These are phyloP conservation scores for Anethum foeniculum DNA, from an alignment of 140 eudicot species.

Conservation along the genomic window DNA sequence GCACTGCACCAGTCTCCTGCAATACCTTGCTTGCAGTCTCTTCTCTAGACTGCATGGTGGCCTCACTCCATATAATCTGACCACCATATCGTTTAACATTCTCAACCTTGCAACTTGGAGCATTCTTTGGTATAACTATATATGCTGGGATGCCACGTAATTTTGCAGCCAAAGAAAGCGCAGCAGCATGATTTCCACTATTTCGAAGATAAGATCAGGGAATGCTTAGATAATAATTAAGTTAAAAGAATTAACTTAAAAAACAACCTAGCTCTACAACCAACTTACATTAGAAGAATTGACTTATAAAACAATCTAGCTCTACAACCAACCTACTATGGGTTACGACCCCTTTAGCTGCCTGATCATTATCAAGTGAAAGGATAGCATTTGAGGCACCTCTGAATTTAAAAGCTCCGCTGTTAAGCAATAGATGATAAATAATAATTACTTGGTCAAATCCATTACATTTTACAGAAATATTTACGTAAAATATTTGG, in stretches of 20 bases:
- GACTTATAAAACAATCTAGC: background rate
- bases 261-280: background rate
- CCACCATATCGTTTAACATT: constrained; percentile 94
- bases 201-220: constrained; percentile 17
- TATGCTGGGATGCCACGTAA: constrained; percentile 84
- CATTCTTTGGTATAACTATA: constrained; percentile 76
- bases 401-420: constrained; percentile 96
- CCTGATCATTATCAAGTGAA: constrained; percentile 71
- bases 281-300: constrained; percentile 47
- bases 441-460: constrained; percentile 4
- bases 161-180: constrained; percentile 90
- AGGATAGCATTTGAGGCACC: constrained; percentile 92
- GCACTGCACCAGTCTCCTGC: constrained; percentile 86
- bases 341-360: constrained; percentile 89
- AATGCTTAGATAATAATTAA: background rate
- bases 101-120: constrained; percentile 95
- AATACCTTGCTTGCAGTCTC: constrained; percentile 61
- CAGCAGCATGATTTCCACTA: constrained; percentile 99
- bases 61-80: constrained; percentile 78
- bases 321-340: constrained; percentile 73
- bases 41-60: constrained; percentile 68
- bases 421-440: constrained; percentile 28
- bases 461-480: background rate
- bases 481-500: background rate
- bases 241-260: background rate